Evolutionary conservation across 805 yeast genomes (phyloP).

Genomic region (Pichia exigua): DNA sequence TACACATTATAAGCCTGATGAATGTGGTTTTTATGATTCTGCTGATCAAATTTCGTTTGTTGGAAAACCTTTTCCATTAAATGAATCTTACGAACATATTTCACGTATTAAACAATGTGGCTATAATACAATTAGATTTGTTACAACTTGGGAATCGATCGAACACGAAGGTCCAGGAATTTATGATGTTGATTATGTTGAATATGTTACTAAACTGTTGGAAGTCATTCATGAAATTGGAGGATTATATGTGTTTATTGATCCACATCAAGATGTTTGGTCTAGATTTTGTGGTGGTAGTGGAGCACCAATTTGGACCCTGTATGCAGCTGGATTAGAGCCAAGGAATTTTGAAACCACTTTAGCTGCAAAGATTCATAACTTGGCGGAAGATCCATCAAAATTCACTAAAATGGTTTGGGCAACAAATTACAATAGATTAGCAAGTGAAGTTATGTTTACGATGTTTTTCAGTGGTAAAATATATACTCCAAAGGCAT

Average conservation of each 20-base stretch:
- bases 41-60: conserved; percentile 78
- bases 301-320: conserved; percentile 93
- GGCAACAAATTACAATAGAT: conserved; percentile 77
- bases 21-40: conserved; percentile 46
- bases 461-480: conserved; percentile 78
- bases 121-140: conserved; percentile 66
- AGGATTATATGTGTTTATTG: conserved; percentile 71
- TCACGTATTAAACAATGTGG: conserved; percentile 72
- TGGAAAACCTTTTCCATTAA: conserved; percentile 71
- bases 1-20: conserved; percentile 30
- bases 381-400: conserved; percentile 37
- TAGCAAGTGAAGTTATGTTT: conserved; percentile 76
- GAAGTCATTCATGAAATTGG: conserved; percentile 52
- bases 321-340: conserved; percentile 80
- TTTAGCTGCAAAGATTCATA: conserved; percentile 77
- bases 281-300: conserved; percentile 82
- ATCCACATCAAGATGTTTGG: conserved; percentile 95
- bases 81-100: conserved; percentile 64
- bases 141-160: conserved; percentile 86
- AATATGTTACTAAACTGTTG: conserved; percentile 58
- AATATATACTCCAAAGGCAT: conserved; percentile 66
- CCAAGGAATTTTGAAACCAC: conserved; percentile 65
- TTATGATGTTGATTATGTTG: conserved; percentile 71
- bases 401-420: conserved; percentile 79
- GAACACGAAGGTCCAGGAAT: conserved; percentile 83